Percentiles rank a stretch among this genome's conserved stretches.
Evolutionary conservation across 192 early-diverging fungal species (phyloP).

Genomic region (Coemansia sp.): DNA sequence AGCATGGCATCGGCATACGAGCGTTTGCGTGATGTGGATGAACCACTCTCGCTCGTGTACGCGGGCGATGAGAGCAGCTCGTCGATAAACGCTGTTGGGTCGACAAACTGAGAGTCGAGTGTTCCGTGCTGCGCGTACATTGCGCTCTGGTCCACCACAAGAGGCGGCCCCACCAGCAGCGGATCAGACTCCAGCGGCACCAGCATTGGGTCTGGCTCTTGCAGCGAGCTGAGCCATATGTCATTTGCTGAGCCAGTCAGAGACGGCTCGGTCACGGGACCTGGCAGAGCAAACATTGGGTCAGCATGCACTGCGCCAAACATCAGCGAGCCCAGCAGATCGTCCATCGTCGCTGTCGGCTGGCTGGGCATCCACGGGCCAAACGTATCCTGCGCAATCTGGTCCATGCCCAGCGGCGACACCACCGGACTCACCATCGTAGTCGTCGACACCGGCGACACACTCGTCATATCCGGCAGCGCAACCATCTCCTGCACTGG

Average conservation of each 20-base stretch:
- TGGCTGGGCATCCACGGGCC: conserved; percentile 15
- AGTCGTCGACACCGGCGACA: conserved; percentile 6
- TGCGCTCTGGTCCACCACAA: conserved; percentile 34
- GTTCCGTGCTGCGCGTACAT: conserved; percentile 21
- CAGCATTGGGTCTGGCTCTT: conserved; percentile 21
- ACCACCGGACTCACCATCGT: conserved; percentile 22
- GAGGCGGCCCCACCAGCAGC: conserved; percentile 33
- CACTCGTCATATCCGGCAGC: not conserved
- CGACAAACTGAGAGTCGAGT: conserved; percentile 36
- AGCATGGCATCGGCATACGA: conserved; percentile 44
- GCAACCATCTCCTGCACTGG: not conserved
- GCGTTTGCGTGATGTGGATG: conserved; percentile 32
- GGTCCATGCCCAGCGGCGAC: conserved; percentile 34
- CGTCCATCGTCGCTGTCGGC: conserved; percentile 16
- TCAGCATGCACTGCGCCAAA: conserved; percentile 39
- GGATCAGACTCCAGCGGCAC: conserved; percentile 28
- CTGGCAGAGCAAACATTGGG: conserved; percentile 45
- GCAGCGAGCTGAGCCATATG: not conserved
- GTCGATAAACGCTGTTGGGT: conserved; percentile 48
- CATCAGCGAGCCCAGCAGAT: conserved; percentile 20
- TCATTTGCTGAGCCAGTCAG: conserved; percentile 8
- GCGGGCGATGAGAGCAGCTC: conserved; percentile 41
- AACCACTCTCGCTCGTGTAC: not conserved
- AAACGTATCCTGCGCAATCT: conserved; percentile 50
- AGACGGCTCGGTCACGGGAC: conserved; percentile 3